Conservation (phyloP, 2,329 filamentous ascomycete genomes). For the Colletotrichum caudatum region DNA sequence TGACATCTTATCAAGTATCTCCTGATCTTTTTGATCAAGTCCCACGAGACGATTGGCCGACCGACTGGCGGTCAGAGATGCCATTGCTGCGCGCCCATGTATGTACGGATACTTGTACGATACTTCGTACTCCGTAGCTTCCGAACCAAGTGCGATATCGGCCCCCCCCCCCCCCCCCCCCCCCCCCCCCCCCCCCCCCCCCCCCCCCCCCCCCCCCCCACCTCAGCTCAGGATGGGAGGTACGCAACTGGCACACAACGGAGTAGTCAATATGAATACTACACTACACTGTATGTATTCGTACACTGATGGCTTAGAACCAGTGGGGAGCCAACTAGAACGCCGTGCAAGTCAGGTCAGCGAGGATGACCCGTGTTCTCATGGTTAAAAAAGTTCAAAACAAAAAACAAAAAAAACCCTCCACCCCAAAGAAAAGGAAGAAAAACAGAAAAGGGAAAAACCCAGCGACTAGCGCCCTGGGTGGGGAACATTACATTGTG, state of each 20-base stretch:
- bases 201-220: conserved; percentile 16
- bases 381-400: not conserved
- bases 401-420: not conserved
- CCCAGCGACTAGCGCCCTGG: conserved; percentile 25
- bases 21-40: conserved; percentile 33
- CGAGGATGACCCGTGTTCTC: no score
- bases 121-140: no score
- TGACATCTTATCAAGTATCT: conserved; percentile 41
- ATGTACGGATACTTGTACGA: no score
- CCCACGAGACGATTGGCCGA: conserved; percentile 28
- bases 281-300: no score
- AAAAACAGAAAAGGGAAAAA: not conserved
- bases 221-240: no score
- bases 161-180: conserved; percentile 20
- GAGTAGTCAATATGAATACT: no score
- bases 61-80: conserved; percentile 23
- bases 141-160: conserved; percentile 32
- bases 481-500: conserved; percentile 22
- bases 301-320: not conserved
- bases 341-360: not conserved
- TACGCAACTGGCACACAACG: no score
- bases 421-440: not conserved
- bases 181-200: conserved; percentile 18
- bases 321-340: not conserved
- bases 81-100: conserved; percentile 22